A percentile compares a stretch with the other conserved stretches of the same genome.
Conservation (phyloP, 768 basidiomycete genomes). For the Termitomyces sp. region DNA sequence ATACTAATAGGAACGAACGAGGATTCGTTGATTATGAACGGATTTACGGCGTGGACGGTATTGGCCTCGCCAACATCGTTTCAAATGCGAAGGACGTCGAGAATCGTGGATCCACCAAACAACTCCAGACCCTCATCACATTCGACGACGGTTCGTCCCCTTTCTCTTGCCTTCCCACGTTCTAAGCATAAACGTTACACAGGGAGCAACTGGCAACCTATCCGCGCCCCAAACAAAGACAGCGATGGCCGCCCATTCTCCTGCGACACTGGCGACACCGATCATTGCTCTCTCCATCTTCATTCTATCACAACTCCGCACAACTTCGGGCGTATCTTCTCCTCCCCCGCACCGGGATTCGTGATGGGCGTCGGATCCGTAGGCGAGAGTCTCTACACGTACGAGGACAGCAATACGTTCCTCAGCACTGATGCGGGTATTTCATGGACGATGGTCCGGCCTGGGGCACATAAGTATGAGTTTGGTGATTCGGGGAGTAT, state of each 20-base stretch:
- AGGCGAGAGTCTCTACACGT: slow-evolving; percentile 61
- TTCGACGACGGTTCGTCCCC: slow-evolving; percentile 65
- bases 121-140: slow-evolving; percentile 76
- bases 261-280: slow-evolving; percentile 56
- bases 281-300: slow-evolving; percentile 80
- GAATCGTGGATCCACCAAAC: slow-evolving; percentile 61
- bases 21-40: slow-evolving; percentile 95
- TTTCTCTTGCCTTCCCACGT: slow-evolving; percentile 3
- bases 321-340: slow-evolving; percentile 93
- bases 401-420: slow-evolving; percentile 92
- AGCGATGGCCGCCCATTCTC: slow-evolving; percentile 53
- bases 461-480: slow-evolving; percentile 88
- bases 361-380: slow-evolving; percentile 97
- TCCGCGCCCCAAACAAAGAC: slow-evolving; percentile 57
- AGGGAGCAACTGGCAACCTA: slow-evolving; percentile 71
- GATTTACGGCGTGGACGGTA: slow-evolving; percentile 81
- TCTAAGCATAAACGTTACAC: slow-evolving; percentile 1
- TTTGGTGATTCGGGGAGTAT: slow-evolving; percentile 90
- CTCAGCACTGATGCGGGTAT: slow-evolving; percentile 87
- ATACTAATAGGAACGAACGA: slow-evolving; percentile 85
- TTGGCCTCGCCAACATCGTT: slow-evolving; percentile 89
- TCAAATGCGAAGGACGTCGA: slow-evolving; percentile 83
- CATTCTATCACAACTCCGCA: slow-evolving; percentile 91
- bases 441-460: slow-evolving; percentile 75
- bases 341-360: slow-evolving; percentile 90